A percentile compares a stretch with the other conserved stretches of the same genome.
phyloP scores from a whole-genome alignment of 2,329 filamentous ascomycete species.

The Endothia cerciana region DNA sequence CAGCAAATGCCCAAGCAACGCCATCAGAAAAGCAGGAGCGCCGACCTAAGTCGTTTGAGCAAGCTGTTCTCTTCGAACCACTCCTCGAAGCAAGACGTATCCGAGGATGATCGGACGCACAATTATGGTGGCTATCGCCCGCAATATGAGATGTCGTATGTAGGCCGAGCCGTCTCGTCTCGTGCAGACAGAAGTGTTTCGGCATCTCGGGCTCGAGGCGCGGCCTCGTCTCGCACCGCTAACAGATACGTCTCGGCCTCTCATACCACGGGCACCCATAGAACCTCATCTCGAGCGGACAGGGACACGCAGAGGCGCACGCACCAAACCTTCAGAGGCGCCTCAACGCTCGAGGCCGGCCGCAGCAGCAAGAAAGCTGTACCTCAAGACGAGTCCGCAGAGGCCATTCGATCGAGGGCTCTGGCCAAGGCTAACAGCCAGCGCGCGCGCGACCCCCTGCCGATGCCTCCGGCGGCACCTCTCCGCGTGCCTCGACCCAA shows the following conservation, averaged over 20 bases:
- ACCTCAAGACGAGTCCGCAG: not conserved
- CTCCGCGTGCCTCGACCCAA: not conserved
- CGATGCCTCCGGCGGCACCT: not conserved
- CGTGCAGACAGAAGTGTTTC: not conserved
- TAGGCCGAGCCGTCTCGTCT: not conserved
- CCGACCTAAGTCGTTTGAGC: not conserved
- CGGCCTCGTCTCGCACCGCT: not conserved
- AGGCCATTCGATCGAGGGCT: constrained; percentile 7
- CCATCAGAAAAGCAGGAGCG: not conserved
- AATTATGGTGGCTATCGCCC: not conserved
- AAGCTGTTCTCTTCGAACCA: not conserved
- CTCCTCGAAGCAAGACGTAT: not conserved
- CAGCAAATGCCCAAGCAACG: too few species aligned
- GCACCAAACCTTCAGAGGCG: not conserved
- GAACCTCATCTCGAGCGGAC: not conserved
- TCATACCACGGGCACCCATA: not conserved
- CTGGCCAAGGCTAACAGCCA: constrained; percentile 6
- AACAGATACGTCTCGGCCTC: not conserved
- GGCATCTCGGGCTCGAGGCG: not conserved
- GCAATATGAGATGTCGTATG: not conserved
- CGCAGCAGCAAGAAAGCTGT: not conserved
- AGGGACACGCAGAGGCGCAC: not conserved
- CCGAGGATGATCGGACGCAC: not conserved
- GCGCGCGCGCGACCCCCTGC: not conserved
- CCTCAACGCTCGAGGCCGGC: not conserved